phyloP scores from a whole-genome alignment of 2,329 filamentous ascomycete species.

The Cryphonectria naterciae region DNA sequence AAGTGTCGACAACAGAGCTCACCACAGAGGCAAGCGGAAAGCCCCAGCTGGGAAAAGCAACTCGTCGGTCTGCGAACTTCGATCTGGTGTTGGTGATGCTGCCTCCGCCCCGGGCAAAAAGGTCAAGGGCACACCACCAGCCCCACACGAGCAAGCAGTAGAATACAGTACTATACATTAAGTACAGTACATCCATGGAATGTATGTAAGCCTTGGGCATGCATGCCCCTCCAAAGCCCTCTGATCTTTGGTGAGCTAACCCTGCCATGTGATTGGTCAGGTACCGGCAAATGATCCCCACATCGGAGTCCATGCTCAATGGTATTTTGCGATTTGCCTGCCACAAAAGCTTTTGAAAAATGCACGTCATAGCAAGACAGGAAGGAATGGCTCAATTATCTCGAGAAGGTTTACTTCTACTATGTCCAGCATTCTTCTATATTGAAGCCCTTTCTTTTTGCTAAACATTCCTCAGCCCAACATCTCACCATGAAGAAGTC shows the following conservation, averaged over 20 bases:
- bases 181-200: not conserved
- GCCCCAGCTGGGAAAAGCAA: not conserved
- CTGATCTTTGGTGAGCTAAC: not conserved
- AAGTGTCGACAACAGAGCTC: not conserved
- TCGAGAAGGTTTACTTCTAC: not conserved
- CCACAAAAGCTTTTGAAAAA: not conserved
- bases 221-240: not conserved
- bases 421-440: not conserved
- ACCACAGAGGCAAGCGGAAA: not conserved
- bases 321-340: not conserved
- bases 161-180: not conserved
- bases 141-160: not conserved
- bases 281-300: not conserved
- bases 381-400: not conserved
- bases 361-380: not conserved
- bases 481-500: slow-evolving; percentile 17
- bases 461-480: not conserved
- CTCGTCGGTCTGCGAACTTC: not conserved
- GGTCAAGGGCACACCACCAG: not conserved
- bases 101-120: not conserved
- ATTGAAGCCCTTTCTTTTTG: not conserved
- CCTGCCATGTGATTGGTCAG: not conserved
- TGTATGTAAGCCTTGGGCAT: not conserved
- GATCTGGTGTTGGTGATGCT: not conserved
- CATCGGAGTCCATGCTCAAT: not conserved